Evolutionary conservation across 352 stramenopile genomes (phyloP).

Genomic region (Saprolegnia diclina): DNA sequence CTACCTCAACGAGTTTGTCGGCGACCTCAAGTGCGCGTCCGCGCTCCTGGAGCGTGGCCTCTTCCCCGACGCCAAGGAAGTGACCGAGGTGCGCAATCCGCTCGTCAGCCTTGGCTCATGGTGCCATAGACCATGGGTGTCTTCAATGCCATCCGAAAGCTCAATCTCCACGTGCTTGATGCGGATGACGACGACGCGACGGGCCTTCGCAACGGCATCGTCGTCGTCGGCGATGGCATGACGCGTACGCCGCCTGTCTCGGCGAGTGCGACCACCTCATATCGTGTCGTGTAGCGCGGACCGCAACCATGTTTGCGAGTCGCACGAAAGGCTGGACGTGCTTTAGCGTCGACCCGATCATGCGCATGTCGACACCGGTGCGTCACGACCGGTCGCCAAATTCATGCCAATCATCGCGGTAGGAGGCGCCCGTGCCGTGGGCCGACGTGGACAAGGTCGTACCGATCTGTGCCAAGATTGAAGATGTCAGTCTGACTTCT

Average conservation of each 20-base stretch:
- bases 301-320: slow-evolving; percentile 72
- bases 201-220: slow-evolving; percentile 52
- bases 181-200: not conserved
- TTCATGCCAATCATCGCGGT: too few relatives aligned
- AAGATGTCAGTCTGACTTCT: slow-evolving; percentile 40
- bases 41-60: slow-evolving; percentile 61
- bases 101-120: not conserved
- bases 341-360: slow-evolving; percentile 72
- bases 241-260: slow-evolving; percentile 41
- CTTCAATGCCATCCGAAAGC: slow-evolving; percentile 72
- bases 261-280: not conserved
- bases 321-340: slow-evolving; percentile 65
- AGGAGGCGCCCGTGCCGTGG: slow-evolving; percentile 32
- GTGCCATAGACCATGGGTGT: slow-evolving; percentile 62
- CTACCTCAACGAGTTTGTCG: slow-evolving; percentile 82
- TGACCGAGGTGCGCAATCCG: slow-evolving; percentile 50
- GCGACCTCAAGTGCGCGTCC: slow-evolving; percentile 65
- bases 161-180: slow-evolving; percentile 29
- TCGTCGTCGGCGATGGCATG: slow-evolving; percentile 73
- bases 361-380: slow-evolving; percentile 31
- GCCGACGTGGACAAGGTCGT: slow-evolving; percentile 54
- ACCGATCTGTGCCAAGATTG: slow-evolving; percentile 76
- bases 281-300: slow-evolving; percentile 40
- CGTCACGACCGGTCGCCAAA: not conserved
- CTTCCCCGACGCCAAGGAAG: slow-evolving; percentile 77